A percentile compares a stretch with the other conserved stretches of the same genome.
phyloP scores from a whole-genome alignment of 345 rosid genomes.

The Iberis pinnata region DNA sequence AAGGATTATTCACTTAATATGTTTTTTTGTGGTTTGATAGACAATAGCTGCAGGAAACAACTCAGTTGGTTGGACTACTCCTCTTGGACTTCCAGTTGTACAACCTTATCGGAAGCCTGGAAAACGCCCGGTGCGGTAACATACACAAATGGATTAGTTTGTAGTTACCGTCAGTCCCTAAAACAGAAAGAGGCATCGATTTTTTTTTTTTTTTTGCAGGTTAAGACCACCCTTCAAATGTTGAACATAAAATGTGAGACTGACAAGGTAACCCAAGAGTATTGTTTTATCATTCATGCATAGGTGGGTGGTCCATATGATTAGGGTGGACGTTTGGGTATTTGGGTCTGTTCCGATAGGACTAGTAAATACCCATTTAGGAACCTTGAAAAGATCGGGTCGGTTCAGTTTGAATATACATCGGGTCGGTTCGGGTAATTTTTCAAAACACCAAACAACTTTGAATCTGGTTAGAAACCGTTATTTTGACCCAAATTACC shows the following conservation, averaged over 20 bases:
- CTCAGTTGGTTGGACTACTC: constrained; percentile 92
- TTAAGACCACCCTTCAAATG: constrained; percentile 88
- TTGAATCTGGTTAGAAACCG: no score
- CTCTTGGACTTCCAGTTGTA: constrained; percentile 96
- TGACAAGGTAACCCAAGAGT: constrained; percentile 53
- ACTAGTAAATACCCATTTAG: no score
- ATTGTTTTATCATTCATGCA: constrained; percentile 9
- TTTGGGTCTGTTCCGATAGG: no score
- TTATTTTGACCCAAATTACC: no score
- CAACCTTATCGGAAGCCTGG: constrained; percentile 94
- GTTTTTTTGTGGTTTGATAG: constrained; percentile 28
- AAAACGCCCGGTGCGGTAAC: constrained; percentile 8
- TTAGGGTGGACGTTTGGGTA: background rate
- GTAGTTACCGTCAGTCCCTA: constrained; percentile 39
- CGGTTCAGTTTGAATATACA: no score
- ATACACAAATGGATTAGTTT: constrained; percentile 44
- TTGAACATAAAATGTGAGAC: constrained; percentile 77
- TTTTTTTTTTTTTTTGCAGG: no score
- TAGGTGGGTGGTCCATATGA: background rate
- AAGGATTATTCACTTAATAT: no score
- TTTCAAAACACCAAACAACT: no score
- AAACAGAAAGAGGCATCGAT: constrained; percentile 4
- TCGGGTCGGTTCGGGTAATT: no score
- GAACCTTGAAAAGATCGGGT: no score
- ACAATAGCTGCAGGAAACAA: constrained; percentile 82